A percentile compares a stretch with the other conserved stretches of the same genome.
Conservation (phyloP, 202 grass and related monocot genomes). For the Hordeum pubiflorum region DNA sequence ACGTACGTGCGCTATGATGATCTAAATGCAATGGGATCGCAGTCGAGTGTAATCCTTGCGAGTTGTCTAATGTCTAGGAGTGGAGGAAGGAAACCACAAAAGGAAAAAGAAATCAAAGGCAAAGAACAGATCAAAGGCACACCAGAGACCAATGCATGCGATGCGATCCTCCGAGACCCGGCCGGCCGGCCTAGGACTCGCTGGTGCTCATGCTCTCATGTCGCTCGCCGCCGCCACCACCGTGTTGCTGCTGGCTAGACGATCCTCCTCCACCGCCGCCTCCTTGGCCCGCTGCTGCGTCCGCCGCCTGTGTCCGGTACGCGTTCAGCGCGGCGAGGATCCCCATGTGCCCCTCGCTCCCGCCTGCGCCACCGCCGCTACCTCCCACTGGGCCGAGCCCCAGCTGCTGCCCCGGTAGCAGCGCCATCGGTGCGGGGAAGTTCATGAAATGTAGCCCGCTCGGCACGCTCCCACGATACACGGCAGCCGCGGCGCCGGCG, state of each 20-base stretch:
- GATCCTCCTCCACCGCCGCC: conserved; percentile 12
- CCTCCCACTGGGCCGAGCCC: conserved; percentile 42
- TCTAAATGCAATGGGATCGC: conserved; percentile 19
- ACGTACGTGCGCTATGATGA: neutral
- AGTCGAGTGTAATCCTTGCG: conserved; percentile 31
- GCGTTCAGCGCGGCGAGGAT: conserved; percentile 81
- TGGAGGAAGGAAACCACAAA: conserved; percentile 20
- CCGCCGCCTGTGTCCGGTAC: conserved; percentile 53
- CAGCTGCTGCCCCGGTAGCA: conserved; percentile 76
- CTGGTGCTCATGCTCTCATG: conserved; percentile 92
- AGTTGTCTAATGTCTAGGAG: neutral
- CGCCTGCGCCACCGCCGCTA: conserved; percentile 14
- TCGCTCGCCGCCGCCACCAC: conserved; percentile 44
- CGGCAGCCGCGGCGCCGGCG: conserved; percentile 29
- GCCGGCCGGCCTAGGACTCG: conserved; percentile 50
- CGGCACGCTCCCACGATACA: conserved; percentile 70
- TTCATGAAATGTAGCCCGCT: conserved; percentile 98
- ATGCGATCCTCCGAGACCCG: conserved; percentile 13
- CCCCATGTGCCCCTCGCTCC: conserved; percentile 67
- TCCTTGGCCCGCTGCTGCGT: conserved; percentile 21
- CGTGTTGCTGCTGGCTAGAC: conserved; percentile 49
- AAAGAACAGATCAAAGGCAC: conserved; percentile 50
- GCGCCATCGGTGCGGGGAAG: conserved; percentile 73
- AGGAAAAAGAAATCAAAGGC: conserved; percentile 27
- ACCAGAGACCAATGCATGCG: conserved; percentile 35